These are phyloP conservation scores for Dendrobium huoshanense DNA, from an alignment of 106 monocot species.

Conservation along the genomic window DNA sequence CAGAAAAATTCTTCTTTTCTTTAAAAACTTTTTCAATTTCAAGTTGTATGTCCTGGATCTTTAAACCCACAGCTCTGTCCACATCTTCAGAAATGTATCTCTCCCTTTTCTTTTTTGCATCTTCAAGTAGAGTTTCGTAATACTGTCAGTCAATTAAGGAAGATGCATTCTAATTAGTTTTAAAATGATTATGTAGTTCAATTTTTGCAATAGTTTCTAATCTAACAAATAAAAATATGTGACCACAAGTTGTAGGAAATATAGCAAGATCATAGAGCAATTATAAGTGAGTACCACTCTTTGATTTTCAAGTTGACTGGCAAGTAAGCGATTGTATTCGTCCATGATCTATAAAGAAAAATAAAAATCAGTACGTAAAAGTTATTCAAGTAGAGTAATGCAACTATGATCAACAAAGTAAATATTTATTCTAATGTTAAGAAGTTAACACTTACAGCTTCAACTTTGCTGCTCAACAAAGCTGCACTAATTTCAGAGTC, in stretches of 20 bases:
- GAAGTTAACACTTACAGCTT: conserved; percentile 43
- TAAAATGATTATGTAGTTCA: neutral
- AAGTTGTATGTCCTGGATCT: conserved; percentile 52
- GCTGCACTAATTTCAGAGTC: conserved; percentile 50
- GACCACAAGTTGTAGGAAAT: neutral
- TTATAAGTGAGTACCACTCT: conserved; percentile 40
- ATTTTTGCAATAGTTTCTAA: neutral
- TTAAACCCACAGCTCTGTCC: conserved; percentile 50
- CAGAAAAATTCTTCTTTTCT: conserved; percentile 54
- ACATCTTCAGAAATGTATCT: conserved; percentile 60
- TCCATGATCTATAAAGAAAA: conserved; percentile 51
- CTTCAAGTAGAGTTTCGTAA: conserved; percentile 67
- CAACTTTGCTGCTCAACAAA: conserved; percentile 72
- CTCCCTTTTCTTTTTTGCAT: conserved; percentile 48
- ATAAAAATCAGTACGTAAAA: neutral
- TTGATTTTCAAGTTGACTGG: conserved; percentile 77
- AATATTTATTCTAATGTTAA: neutral
- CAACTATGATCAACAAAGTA: neutral
- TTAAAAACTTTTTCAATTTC: conserved; percentile 46
- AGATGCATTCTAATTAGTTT: neutral
- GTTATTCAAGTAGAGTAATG: neutral
- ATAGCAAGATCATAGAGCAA: neutral
- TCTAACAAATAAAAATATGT: neutral
- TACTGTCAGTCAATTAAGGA: conserved; percentile 38
- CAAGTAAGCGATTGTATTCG: conserved; percentile 75